Evolutionary conservation across 2,329 filamentous ascomycete genomes (phyloP), one percentile per base, ranked within the genome.

Genomic region (Talaromyces pinophilus): DNA sequence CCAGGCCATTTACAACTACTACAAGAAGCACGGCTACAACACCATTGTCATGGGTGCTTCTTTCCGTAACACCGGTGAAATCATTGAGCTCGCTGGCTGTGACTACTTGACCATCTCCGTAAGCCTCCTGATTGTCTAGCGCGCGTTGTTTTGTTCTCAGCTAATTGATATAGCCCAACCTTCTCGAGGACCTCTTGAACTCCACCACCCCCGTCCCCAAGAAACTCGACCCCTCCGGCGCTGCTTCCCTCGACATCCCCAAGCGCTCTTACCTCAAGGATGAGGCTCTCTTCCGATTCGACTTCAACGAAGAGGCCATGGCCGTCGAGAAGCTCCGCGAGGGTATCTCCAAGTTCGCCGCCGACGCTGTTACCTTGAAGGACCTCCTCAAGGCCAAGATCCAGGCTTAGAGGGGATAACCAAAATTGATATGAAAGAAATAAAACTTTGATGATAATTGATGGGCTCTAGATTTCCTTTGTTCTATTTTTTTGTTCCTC

Each of bases 271-370:
- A 97, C 88, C 90, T 99, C 82, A 88, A 90, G 78, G 85, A 95
- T 82, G 95, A 99, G 88, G 76, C 93, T 63, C 77, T 82, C 60
- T 99, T 98, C 93, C 93, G 95, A 81, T 99, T 97, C 86, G 91
- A 93, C 83, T 97, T 99, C 89, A 99, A 99, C 87, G 95, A 99
- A 87, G 93, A 99, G 78, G 91, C 94, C 82, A 99, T 99, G 95
- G 95, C 92, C 70, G 92, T 96, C 72, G 93, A 98, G 90, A 99
- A 99, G 91, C 89, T 99, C 75, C 92, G 93, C 69, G 95, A 99
- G 85, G 95, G 95, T 83, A 99, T 99, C 86, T 96, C 92, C 87
- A 97, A 97, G 86, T 99, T 99, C 78, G 94, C 95, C 67, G 95
- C 95, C 73, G 95, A 99, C 78, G 93, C 95, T 72, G 84, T 93